Evolutionary conservation across 2,329 filamentous ascomycete species (phyloP).

Genomic region (Fusarium sp.): DNA sequence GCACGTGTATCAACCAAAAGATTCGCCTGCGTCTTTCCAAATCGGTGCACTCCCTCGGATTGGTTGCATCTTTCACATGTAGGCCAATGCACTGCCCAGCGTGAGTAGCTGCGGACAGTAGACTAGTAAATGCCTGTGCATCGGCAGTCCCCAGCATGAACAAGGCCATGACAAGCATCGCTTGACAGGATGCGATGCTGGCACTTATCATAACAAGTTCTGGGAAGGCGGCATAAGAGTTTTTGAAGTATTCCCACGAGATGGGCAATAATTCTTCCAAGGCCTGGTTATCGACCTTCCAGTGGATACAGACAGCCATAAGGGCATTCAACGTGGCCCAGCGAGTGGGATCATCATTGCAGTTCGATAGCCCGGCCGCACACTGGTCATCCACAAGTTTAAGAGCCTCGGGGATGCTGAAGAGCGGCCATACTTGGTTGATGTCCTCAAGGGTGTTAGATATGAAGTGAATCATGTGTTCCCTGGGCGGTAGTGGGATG

Average conservation of each 20-base stretch:
- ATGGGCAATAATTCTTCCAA: neutral
- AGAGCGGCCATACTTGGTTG: neutral
- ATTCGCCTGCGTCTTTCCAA: neutral
- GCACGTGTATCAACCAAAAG: neutral
- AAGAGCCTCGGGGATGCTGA: neutral
- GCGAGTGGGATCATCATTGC: neutral
- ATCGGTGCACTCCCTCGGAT: too few relatives aligned
- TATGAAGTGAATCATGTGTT: neutral
- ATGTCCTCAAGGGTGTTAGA: neutral
- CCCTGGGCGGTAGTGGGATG: neutral
- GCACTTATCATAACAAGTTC: neutral
- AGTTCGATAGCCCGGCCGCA: fast-evolving
- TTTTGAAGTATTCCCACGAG: neutral
- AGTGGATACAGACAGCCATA: neutral
- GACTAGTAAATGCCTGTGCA: neutral
- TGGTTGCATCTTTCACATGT: fast-evolving
- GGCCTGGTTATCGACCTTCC: neutral
- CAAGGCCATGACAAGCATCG: neutral
- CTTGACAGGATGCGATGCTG: neutral
- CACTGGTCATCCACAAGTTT: neutral
- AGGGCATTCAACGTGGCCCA: neutral
- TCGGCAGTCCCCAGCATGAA: neutral
- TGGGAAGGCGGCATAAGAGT: neutral
- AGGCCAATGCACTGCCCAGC: neutral
- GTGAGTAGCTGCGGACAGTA: neutral